Evolutionary conservation across 1,284 basidiomycete species (phyloP).

Genomic region (Flammula alnicola): DNA sequence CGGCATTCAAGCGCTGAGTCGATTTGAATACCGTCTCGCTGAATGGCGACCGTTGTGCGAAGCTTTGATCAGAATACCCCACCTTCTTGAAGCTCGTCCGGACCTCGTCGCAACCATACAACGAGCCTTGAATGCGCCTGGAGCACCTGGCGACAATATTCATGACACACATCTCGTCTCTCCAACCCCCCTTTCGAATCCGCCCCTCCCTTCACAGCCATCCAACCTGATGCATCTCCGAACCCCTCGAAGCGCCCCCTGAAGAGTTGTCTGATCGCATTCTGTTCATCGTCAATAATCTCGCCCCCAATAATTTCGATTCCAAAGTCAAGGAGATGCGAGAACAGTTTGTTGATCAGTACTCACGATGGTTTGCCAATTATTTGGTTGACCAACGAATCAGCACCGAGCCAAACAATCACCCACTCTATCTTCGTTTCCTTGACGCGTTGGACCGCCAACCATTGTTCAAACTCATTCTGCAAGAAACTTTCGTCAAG

Average conservation of each 20-base stretch:
- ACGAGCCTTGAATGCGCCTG: constrained; percentile 63
- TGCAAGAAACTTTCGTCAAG: constrained; percentile 94
- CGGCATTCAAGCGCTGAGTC: constrained; percentile 88
- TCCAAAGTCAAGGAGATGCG: constrained; percentile 85
- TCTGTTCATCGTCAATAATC: constrained; percentile 97
- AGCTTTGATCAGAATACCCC: constrained; percentile 86
- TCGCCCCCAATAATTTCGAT: constrained; percentile 94
- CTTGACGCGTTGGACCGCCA: constrained; percentile 81
- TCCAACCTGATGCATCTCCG: constrained; percentile 70
- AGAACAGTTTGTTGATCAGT: constrained; percentile 78
- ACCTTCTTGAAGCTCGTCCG: constrained; percentile 86
- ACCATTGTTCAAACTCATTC: constrained; percentile 72
- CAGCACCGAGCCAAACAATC: constrained; percentile 97
- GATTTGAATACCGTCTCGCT: constrained; percentile 86
- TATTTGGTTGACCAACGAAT: constrained; percentile 97
- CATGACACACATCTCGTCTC: constrained; percentile 44
- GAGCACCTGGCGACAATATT: constrained; percentile 42
- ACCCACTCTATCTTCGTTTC: constrained; percentile 93
- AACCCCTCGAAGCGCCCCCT: constrained; percentile 72
- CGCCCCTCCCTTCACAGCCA: constrained; percentile 70
- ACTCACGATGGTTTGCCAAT: constrained; percentile 96
- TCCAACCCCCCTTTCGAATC: constrained; percentile 43
- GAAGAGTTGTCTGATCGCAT: constrained; percentile 94
- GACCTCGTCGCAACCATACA: constrained; percentile 82
- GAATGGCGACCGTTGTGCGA: constrained; percentile 97